phyloP scores from a whole-genome alignment of 202 grass and related monocot genomes.

The Alloteropsis angusta region DNA sequence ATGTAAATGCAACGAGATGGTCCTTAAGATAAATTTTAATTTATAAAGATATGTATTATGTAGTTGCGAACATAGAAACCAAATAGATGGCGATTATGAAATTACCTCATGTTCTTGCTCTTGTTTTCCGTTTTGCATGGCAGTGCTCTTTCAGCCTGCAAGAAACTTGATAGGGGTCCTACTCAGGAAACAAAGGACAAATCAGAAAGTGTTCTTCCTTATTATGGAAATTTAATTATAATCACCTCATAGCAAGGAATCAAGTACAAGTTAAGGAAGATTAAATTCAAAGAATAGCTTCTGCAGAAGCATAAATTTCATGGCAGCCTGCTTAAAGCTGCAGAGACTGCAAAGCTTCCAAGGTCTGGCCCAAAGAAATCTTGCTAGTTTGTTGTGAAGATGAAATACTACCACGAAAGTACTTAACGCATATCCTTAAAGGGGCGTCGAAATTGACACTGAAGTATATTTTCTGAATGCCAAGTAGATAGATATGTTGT shows the following conservation, averaged over 20 bases:
- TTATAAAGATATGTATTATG: conserved; percentile 23
- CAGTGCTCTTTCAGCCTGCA: background rate
- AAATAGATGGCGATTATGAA: conserved; percentile 33
- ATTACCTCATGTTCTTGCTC: conserved; percentile 12
- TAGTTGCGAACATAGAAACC: conserved; percentile 26
- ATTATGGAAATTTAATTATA: background rate
- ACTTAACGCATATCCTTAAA: background rate
- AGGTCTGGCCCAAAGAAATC: background rate
- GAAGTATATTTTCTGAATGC: background rate
- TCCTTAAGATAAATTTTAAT: conserved; percentile 28
- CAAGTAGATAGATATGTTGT: background rate
- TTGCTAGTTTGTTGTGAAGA: background rate
- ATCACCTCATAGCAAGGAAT: background rate
- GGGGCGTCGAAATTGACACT: background rate
- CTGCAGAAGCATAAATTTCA: background rate
- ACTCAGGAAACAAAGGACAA: background rate
- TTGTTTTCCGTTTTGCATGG: background rate
- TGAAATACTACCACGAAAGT: background rate
- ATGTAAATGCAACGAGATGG: conserved; percentile 42
- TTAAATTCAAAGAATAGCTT: background rate
- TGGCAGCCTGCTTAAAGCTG: background rate
- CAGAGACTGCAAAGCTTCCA: background rate
- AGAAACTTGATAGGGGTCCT: background rate
- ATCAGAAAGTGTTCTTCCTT: background rate
- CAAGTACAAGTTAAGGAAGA: background rate